Conservation (phyloP, 768 basidiomycete genomes). For the Termitomyces sp. region DNA sequence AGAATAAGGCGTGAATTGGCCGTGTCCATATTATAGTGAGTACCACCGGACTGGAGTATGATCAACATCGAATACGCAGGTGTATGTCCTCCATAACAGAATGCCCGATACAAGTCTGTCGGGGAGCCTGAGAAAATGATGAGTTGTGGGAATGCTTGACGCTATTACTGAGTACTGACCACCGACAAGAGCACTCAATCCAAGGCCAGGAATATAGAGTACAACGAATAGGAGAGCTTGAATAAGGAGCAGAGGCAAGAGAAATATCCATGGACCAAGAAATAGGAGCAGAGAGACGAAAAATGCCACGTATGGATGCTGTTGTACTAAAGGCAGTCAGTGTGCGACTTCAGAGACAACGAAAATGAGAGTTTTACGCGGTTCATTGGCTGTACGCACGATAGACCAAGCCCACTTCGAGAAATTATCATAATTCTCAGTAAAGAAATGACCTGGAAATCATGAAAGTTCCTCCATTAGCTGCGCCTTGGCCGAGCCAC, state of each 20-base stretch:
- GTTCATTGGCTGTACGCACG: not conserved
- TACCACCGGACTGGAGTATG: conserved; percentile 21
- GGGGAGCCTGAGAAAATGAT: conserved; percentile 17
- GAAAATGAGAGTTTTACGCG: conserved; percentile 1
- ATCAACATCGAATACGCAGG: conserved; percentile 19
- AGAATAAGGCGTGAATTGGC: conserved; percentile 65
- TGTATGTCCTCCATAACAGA: conserved; percentile 22
- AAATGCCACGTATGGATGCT: conserved; percentile 13
- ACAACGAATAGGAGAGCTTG: conserved; percentile 15
- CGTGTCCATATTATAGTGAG: conserved; percentile 40
- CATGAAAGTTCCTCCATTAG: not conserved
- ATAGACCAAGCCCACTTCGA: not conserved
- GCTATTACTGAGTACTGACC: conserved; percentile 12
- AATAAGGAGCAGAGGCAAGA: conserved; percentile 19
- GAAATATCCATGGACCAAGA: conserved; percentile 21
- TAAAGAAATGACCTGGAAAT: not conserved
- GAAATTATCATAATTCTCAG: not conserved
- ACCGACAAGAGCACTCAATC: conserved; percentile 14
- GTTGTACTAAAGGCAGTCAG: conserved; percentile 10
- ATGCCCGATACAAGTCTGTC: conserved; percentile 19
- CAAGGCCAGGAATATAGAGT: conserved; percentile 16
- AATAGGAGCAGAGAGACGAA: conserved; percentile 14
- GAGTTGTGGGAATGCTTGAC: not conserved
- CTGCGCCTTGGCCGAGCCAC: not conserved
- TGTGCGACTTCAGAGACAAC: not conserved